Evolutionary conservation across 371 early-diverging fungal genomes (phyloP), one percentile per base, ranked within the genome.

Genomic region (Apophysomyces elegans): DNA sequence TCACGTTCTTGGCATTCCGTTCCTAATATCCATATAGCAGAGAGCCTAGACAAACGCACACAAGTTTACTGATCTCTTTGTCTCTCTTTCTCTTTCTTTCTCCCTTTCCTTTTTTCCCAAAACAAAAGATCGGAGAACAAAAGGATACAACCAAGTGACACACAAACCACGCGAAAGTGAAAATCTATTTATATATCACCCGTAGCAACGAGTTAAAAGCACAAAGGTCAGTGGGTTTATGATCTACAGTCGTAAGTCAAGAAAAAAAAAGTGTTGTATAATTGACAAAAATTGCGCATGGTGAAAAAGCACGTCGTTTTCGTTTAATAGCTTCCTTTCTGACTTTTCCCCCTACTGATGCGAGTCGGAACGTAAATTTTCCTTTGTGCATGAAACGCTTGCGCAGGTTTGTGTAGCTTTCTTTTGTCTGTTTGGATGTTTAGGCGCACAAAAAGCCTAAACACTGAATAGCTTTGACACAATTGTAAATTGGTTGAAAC

Each of bases 1-100:
- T 50, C 54, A 50, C 54, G 54, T 50, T 50, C 54, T 50, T 50
- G 54, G 54, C 54, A 50, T 50, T 21, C 54, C 21, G 21, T 50
- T 50, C 54, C 54, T 26, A 21, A 26, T 3, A 26, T 26, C 32
- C 16, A 50, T 2, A 50, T 21, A 50, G 32, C 5, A 50, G 13
- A 50, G 9, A 50, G 54, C 54, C 54, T 50, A 50, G 54, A 50
- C 54, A 50, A n/a, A 16, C 5, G 32, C 32, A 26, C 32, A 26
- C 32, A 26, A 26, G 32, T 26, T 26, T 21, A 26, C 21, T 12
- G 41, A 41, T 41, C 41, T 13, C 41, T 41, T 41, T 13, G 13
- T 8, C 41, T 13, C 41, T 26, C 54, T 45, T 11, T 45, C 9
- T 45, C 43, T 43, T 14, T 43, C 43, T 43, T 14, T 43, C 43